Percentiles rank a stretch among this genome's conserved stretches.
Conservation (phyloP, 2,329 filamentous ascomycete species). For the Hypoxylon sp. region DNA sequence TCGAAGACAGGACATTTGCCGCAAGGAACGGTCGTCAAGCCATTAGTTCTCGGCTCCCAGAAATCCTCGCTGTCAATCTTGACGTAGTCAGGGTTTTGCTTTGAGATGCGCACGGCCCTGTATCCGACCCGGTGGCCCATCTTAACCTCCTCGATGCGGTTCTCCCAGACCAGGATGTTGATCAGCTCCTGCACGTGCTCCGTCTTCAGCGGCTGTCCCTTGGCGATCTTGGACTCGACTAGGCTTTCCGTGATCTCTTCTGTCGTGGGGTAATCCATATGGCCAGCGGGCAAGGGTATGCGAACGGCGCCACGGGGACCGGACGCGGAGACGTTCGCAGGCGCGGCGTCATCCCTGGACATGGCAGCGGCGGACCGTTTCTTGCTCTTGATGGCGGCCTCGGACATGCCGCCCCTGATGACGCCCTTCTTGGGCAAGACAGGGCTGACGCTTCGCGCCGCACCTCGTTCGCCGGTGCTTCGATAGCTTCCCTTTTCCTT, state of each 20-base stretch:
- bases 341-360: constrained; percentile 47
- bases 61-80: constrained; percentile 43
- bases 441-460: constrained; percentile 47
- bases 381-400: constrained; percentile 52
- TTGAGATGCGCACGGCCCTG: constrained; percentile 59
- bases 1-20: constrained; percentile 93
- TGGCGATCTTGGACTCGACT: constrained; percentile 72
- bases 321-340: constrained; percentile 32
- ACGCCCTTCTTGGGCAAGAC: constrained; percentile 64
- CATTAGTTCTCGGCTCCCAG: constrained; percentile 64
- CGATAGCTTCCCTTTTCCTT: constrained; percentile 46
- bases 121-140: constrained; percentile 60
- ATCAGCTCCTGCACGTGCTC: constrained; percentile 85
- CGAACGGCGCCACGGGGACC: constrained; percentile 49
- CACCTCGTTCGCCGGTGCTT: constrained; percentile 45
- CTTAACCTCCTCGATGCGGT: constrained; percentile 74
- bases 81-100: constrained; percentile 46
- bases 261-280: constrained; percentile 81
- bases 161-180: constrained; percentile 88
- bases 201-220: constrained; percentile 73
- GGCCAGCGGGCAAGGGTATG: constrained; percentile 69
- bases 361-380: constrained; percentile 62
- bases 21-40: constrained; percentile 88
- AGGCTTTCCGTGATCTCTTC: constrained; percentile 79
- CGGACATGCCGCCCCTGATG: constrained; percentile 57